Percentiles rank a stretch among this genome's conserved stretches.
phyloP scores from a whole-genome alignment of 495 filamentous ascomycete genomes.

The Podospora conica region DNA sequence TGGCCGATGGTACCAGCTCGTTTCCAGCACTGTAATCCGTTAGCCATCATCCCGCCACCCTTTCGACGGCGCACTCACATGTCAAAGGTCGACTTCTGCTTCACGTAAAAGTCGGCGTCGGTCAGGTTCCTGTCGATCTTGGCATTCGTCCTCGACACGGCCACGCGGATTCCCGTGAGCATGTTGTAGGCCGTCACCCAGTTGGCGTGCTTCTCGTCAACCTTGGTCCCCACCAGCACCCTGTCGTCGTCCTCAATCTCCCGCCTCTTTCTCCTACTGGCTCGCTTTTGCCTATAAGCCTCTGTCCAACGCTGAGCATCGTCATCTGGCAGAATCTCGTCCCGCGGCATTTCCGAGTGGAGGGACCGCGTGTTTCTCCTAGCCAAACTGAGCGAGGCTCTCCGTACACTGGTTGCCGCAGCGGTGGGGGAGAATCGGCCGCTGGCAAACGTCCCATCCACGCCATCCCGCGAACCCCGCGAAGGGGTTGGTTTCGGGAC shows the following conservation, averaged over 20 bases:
- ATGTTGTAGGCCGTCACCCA: conserved; percentile 99
- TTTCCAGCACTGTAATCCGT: conserved; percentile 68
- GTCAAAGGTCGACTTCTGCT: conserved; percentile 98
- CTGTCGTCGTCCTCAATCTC: conserved; percentile 93
- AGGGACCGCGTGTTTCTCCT: conserved; percentile 77
- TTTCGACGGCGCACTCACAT: conserved; percentile 44
- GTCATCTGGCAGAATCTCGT: conserved; percentile 77
- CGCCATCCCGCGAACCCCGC: conserved; percentile 49
- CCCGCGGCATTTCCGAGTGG: conserved; percentile 72
- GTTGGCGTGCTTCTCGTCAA: conserved; percentile 95
- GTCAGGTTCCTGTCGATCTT: conserved; percentile 88
- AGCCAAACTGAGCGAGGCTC: conserved; percentile 75
- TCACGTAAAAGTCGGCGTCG: conserved; percentile 82
- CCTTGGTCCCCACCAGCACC: conserved; percentile 94
- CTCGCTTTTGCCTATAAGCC: conserved; percentile 81
- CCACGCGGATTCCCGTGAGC: conserved; percentile 97
- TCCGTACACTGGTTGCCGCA: conserved; percentile 47
- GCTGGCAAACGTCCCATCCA: conserved; percentile 61
- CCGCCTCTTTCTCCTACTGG: conserved; percentile 68
- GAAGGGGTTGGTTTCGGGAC: conserved; percentile 56
- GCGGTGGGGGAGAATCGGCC: conserved; percentile 82
- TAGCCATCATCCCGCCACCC: background rate
- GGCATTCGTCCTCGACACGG: conserved; percentile 92
- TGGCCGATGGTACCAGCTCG: conserved; percentile 93
- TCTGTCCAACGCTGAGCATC: conserved; percentile 91